phyloP scores from a whole-genome alignment of 306 rosid species.

The Corylus avellana region DNA sequence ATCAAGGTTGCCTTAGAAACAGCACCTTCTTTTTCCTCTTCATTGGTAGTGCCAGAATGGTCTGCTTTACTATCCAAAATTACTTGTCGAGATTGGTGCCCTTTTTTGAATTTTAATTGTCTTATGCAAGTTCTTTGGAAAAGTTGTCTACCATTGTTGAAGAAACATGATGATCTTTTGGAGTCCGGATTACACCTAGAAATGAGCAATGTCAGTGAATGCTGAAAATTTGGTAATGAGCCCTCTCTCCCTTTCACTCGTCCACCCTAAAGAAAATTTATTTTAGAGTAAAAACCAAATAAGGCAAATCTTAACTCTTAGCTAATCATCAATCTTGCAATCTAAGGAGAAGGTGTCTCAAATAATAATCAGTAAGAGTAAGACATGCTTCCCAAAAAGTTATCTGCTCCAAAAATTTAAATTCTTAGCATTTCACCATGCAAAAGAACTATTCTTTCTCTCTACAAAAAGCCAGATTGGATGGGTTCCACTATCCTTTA shows the following conservation, averaged over 20 bases:
- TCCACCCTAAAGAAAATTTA: background rate
- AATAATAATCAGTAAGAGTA: background rate
- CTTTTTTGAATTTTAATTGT: constrained; percentile 25
- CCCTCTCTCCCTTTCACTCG: background rate
- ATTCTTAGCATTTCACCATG: background rate
- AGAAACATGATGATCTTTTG: constrained; percentile 18
- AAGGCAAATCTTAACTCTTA: too few relatives aligned
- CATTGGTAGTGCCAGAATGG: constrained; percentile 25
- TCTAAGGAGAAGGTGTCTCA: too few relatives aligned
- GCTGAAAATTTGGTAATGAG: background rate
- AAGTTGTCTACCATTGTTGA: constrained; percentile 8
- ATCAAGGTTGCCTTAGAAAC: constrained; percentile 55
- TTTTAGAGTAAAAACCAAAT: background rate
- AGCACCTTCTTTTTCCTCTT: constrained; percentile 33
- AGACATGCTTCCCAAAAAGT: background rate
- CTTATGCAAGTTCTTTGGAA: constrained; percentile 28
- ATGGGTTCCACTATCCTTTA: background rate
- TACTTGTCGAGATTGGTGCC: constrained; percentile 18
- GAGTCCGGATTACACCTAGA: constrained; percentile 18
- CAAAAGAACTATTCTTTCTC: background rate
- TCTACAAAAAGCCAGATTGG: background rate
- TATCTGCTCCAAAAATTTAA: background rate
- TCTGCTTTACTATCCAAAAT: constrained; percentile 10
- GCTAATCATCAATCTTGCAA: too few relatives aligned
- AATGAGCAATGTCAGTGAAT: background rate